Conservation (phyloP, 176 grass and related monocot species). For the Phoenix dactylifera region DNA sequence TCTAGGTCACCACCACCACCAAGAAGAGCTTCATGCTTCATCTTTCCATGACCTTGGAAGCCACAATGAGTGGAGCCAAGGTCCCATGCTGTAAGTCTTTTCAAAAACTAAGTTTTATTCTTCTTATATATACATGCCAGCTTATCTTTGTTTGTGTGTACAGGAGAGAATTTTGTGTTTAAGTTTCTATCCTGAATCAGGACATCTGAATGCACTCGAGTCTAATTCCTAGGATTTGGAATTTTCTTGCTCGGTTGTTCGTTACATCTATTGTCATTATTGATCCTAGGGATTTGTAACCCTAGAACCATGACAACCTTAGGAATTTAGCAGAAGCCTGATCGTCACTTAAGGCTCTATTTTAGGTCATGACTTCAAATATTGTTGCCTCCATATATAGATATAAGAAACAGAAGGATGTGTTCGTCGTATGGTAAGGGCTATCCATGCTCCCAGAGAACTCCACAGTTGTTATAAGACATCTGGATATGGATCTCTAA, state of each 20-base stretch:
- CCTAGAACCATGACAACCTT: conserved; percentile 16
- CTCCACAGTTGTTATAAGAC: too few species aligned
- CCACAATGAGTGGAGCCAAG: conserved; percentile 36
- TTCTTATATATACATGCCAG: too few species aligned
- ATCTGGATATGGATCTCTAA: too few species aligned
- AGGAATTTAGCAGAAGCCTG: too few species aligned
- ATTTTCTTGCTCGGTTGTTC: conserved; percentile 54
- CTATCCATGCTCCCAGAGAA: too few species aligned
- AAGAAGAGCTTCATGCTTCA: conserved; percentile 19
- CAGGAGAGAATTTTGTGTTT: too few species aligned
- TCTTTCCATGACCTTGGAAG: not conserved
- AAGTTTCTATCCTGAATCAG: conserved; percentile 1
- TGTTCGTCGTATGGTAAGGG: too few species aligned
- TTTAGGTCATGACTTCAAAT: too few species aligned
- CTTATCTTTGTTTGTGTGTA: too few species aligned
- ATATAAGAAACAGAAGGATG: too few species aligned
- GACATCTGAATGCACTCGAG: not conserved
- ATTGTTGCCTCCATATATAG: too few species aligned
- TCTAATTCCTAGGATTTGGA: conserved; percentile 80
- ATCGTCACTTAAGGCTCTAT: too few species aligned
- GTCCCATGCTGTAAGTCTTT: conserved; percentile 21
- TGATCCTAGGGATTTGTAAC: conserved; percentile 67
- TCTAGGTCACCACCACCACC: conserved; percentile 29
- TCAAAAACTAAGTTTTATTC: not conserved
- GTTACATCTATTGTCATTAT: conserved; percentile 38